Evolutionary conservation across 495 filamentous ascomycete species (phyloP), one percentile per base, ranked within the genome.

Genomic region (Lasiosphaeriaceae sp.): DNA sequence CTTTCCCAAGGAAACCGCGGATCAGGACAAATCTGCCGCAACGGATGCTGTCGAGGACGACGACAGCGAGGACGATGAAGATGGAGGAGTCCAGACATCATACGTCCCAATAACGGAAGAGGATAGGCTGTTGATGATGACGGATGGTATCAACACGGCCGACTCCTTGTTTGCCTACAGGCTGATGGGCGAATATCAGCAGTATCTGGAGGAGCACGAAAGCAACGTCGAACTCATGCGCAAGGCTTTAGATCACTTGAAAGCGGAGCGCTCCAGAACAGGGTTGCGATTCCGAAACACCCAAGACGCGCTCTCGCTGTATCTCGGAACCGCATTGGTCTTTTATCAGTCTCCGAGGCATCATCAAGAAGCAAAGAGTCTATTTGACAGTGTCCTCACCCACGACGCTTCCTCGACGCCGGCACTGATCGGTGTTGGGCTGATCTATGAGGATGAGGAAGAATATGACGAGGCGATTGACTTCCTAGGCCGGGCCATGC

Each of bases 381-480:
- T 96, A 11, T 99, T 99, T 59, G 85, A 94, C 57, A 75, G 76
- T 9, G 88, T 96, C 1, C 78, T 99, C 0, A 71, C 80, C 43
- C 81, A 86, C 35, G 89, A 90, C 47, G 78, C 84, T 9, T 80
- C 77, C 2, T 90, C 88, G 2, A 92, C 90, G 7, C 73, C 83
- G 45, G 94, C 90, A 41, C 76, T 98, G 35, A 87, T 97, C 49
- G 94, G 94, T 2, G 83, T 97, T 50, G 94, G 94, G 11, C 71
- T 96, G 22, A 92, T 98, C 31, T 84, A 92, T 41, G 90, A 96
- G 71, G 92, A 96, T 57, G 90, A 96, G 62, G 88, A 95, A 60
- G 86, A 97, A 44, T 96, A 90, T 67, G 69, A 74, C 24, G 80
- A 86, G 63, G 95, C 95, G 0, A 83, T 90, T 51, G 78, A 84